Evolutionary conservation across 306 rosid species (phyloP), one percentile per base, ranked within the genome.

Genomic region (Glycine soja): DNA sequence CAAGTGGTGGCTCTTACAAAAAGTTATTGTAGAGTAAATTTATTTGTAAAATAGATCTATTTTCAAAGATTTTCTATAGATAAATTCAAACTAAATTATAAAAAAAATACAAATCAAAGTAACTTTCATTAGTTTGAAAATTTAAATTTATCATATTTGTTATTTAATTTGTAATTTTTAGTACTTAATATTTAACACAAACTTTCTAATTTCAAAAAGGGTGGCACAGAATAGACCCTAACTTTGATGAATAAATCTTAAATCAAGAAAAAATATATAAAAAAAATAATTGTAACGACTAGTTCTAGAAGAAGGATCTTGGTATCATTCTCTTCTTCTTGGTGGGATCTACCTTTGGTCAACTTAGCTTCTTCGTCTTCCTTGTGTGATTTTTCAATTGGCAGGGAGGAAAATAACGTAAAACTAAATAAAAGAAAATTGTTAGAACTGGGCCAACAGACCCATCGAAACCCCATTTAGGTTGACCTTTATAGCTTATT

Each of bases 281-380:
- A 50, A 50, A 14, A 50, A 50, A 11, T 10, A 4, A 5, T 5
- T 59, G 12, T 7, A 10, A 16, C 69, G 0, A 15, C 14, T 73
- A 8, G n/a, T 73, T 74, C 67, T 56, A 56, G 67, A 56, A 40
- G 11, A 56, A 15, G 4, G 59, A 8, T 68, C 8, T 2, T 19
- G 5, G 1, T 30, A 24, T 38, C 15, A 62, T 62, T 64, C 16
- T 10, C 14, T 10, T 52, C 4, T 54, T 36, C 50, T 34, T 53
- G 51, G 58, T 13, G 61, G 59, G 14, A 50, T 24, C 59, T 2
- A 70, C 6, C 43, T 19, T 70, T 70, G 58, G 54, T 48, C 59
- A 70, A 48, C 59, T 70, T 51, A 72, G n/a, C 76, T 52, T 52
- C 47, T 13, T 36, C 10, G 38, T 52, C 63, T 66, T 42, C 62